Base-by-base conservation (phyloP, 2,329 filamentous ascomycete species). In the Aquanectria penicillioides region DNA sequence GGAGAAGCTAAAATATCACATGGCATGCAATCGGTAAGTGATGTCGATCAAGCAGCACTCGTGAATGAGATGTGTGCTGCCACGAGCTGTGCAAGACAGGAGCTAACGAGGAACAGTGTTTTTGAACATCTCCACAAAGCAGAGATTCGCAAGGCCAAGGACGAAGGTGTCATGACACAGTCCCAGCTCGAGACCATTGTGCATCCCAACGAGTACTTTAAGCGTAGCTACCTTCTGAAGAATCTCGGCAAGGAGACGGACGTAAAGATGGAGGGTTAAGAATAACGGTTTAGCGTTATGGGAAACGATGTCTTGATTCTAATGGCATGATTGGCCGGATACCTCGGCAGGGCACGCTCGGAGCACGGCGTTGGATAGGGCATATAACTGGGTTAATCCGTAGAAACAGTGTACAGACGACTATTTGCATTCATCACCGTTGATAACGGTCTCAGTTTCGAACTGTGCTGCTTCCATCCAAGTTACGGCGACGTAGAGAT, bases 141-240 rank as follows among this genome's bases (percentile, higher is more conserved):
- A 15, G 90, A 94, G 73, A 86, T 95, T 57, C 90, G 88, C 72
- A 87, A 85, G 70, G 91, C 90, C 61, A 92, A 89, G 76, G 91
- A 94, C 36, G 88, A 93, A 46, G 84, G 86, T 6, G 81, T 88
- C 48, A 90, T 90, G 87, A 88, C 83, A 11, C 79, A 89, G 6
- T 87, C 87, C 13, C 92, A 97, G 74, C 82, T 97, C 36, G 94
- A 98, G 77, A 98, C 94, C 0, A 97, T 99, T 72, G 89, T 97
- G 18, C 95, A 99, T 77, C 95, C 95, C 10, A 99, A 99, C 74
- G 94, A 94, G 65, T 99, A 97, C 77, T 99, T 98, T 77, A 97
- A 97, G 83, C 85, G 94, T 54, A 97, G 93, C 74, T 98, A 93
- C 75, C 71, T 96, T 67, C 79, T 99, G 61, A 97, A 93, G 81